A percentile compares a stretch with the other conserved stretches of the same genome.
phyloP scores from a whole-genome alignment of 257 asterid genomes.

The Penstemon barbatus region DNA sequence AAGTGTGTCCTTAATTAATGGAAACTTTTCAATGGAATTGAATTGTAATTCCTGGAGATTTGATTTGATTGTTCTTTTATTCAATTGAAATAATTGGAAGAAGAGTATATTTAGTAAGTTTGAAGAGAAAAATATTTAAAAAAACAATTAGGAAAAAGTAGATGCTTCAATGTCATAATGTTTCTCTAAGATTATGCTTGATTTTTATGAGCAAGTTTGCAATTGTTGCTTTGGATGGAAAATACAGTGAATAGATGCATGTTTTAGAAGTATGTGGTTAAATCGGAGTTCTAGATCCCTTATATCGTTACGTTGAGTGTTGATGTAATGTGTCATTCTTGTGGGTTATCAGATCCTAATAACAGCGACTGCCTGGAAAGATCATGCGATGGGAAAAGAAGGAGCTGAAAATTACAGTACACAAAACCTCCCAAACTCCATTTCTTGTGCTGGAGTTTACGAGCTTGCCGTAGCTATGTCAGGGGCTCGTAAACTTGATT shows the following conservation, averaged over 20 bases:
- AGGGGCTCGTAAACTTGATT: slow-evolving; percentile 48
- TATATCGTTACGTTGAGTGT: not conserved
- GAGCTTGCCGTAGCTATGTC: slow-evolving; percentile 71
- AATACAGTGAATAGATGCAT: too few relatives aligned
- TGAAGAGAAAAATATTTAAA: too few relatives aligned
- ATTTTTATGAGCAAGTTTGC: not conserved
- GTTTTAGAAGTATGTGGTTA: too few relatives aligned
- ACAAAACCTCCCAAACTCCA: slow-evolving; percentile 71
- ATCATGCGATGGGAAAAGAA: slow-evolving; percentile 59
- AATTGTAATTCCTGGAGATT: too few relatives aligned
- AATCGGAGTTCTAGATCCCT: too few relatives aligned
- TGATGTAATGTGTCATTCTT: not conserved
- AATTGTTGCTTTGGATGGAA: not conserved
- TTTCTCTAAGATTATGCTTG: too few relatives aligned
- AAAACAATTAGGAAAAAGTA: too few relatives aligned
- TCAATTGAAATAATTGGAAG: too few relatives aligned
- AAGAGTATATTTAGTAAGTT: too few relatives aligned
- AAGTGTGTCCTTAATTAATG: not conserved
- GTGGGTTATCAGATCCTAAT: slow-evolving; percentile 58
- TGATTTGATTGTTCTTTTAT: too few relatives aligned
- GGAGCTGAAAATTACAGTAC: slow-evolving; percentile 83
- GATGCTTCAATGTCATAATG: too few relatives aligned
- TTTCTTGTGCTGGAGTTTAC: slow-evolving; percentile 75
- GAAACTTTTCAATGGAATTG: too few relatives aligned
- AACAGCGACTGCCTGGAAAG: slow-evolving; percentile 78